phyloP scores from a whole-genome alignment of 768 basidiomycete species.

The Boletus rubroflammeus region DNA sequence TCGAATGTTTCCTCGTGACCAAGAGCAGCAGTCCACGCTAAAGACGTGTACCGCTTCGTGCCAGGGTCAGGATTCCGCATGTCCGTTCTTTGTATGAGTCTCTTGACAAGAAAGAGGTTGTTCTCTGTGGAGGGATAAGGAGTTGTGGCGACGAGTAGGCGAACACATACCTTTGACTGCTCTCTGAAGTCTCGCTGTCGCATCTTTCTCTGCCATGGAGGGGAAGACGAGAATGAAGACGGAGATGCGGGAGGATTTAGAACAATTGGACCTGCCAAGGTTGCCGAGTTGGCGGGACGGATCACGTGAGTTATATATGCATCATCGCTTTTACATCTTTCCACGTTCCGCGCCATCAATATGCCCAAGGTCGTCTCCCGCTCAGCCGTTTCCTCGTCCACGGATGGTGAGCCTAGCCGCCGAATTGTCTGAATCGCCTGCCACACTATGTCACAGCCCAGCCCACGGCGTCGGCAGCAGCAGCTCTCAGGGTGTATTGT shows the following conservation, averaged over 20 bases:
- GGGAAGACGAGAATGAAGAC: constrained; percentile 20
- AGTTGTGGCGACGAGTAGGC: background rate
- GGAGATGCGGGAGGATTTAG: constrained; percentile 18
- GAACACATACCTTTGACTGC: constrained; percentile 66
- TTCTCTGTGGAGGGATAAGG: constrained; percentile 60
- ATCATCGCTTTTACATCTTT: background rate
- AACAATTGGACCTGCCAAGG: constrained; percentile 23
- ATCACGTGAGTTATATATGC: constrained; percentile 28
- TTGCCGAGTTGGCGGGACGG: constrained; percentile 8
- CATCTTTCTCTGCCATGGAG: constrained; percentile 80
- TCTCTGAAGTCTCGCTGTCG: constrained; percentile 66
- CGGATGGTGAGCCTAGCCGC: constrained; percentile 55
- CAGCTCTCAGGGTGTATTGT: constrained; percentile 82
- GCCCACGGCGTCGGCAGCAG: constrained; percentile 74
- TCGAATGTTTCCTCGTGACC: constrained; percentile 93
- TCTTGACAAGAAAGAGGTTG: constrained; percentile 88
- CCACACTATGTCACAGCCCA: constrained; percentile 45
- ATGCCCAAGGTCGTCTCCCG: constrained; percentile 94
- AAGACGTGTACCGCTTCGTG: constrained; percentile 72
- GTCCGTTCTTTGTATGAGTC: constrained; percentile 81
- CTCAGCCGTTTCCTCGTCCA: constrained; percentile 84
- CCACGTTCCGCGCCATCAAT: constrained; percentile 28
- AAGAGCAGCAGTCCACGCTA: constrained; percentile 88
- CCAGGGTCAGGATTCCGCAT: constrained; percentile 87
- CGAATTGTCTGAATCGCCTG: background rate